phyloP scores from a whole-genome alignment of 495 filamentous ascomycete species.

The Hypoxylon cercidicola region DNA sequence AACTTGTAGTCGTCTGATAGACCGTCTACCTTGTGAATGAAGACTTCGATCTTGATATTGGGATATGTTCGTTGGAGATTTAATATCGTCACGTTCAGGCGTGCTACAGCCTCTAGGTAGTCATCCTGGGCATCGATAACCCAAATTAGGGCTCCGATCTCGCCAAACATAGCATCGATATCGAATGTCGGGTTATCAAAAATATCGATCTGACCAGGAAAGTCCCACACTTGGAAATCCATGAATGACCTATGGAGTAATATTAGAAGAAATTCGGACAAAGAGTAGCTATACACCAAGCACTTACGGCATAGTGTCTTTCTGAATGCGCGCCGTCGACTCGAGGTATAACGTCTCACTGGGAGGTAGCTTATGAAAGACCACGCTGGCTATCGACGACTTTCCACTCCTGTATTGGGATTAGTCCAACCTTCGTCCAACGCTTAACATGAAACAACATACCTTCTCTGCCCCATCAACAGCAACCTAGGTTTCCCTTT shows the following conservation, averaged over 20 bases:
- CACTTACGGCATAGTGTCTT: slow-evolving; percentile 85
- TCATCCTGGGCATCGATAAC: slow-evolving; percentile 98
- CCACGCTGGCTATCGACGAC: slow-evolving; percentile 96
- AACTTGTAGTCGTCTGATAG: slow-evolving; percentile 93
- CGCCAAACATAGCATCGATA: slow-evolving; percentile 90
- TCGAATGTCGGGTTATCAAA: slow-evolving; percentile 83
- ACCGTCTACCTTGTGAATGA: slow-evolving; percentile 98
- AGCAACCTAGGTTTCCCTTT: slow-evolving; percentile 85
- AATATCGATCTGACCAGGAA: slow-evolving; percentile 92
- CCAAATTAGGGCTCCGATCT: slow-evolving; percentile 95
- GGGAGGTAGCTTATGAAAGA: slow-evolving; percentile 96
- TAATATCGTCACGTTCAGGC: slow-evolving; percentile 87
- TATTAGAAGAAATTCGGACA: slow-evolving; percentile 2
- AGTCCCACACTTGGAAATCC: slow-evolving; percentile 98
- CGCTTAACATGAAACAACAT: slow-evolving; percentile 36
- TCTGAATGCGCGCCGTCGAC: slow-evolving; percentile 90
- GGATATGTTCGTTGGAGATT: slow-evolving; percentile 88
- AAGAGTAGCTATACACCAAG: neutral
- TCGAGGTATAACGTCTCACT: slow-evolving; percentile 95
- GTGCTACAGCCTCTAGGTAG: slow-evolving; percentile 86
- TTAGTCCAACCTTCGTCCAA: slow-evolving; percentile 26
- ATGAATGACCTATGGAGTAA: slow-evolving; percentile 80
- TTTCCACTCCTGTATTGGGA: slow-evolving; percentile 82
- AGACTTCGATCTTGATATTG: slow-evolving; percentile 93
- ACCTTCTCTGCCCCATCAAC: slow-evolving; percentile 96